Evolutionary conservation across 73 alveolate species (phyloP).

Genomic region (Paramecium primaurelia): DNA sequence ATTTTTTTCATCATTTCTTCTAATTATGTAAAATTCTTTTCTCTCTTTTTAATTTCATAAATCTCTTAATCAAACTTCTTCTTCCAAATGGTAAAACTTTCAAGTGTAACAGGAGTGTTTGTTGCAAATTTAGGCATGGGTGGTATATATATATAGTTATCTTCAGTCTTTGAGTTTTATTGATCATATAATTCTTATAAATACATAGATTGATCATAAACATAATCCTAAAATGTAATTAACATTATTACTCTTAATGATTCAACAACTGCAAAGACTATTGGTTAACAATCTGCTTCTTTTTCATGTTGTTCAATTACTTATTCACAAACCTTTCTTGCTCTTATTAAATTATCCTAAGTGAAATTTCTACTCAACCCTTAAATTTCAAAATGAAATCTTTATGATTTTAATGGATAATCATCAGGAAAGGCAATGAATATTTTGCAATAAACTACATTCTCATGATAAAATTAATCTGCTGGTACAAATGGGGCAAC

Average conservation of each 20-base stretch:
- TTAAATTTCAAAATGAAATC: conserved; percentile 20
- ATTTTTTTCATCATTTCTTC: not conserved
- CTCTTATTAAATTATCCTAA: not conserved
- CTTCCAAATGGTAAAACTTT: not conserved
- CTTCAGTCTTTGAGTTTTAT: not conserved
- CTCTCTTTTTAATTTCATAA: not conserved
- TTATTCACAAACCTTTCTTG: not conserved
- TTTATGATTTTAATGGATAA: not conserved
- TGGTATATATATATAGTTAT: not conserved
- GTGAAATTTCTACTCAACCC: conserved; percentile 13
- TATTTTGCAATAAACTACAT: conserved; percentile 8
- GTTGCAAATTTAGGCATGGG: conserved; percentile 40
- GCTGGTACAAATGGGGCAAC: conserved; percentile 22
- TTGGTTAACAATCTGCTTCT: not conserved
- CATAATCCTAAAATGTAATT: not conserved
- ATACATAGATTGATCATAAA: not conserved
- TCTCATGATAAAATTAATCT: not conserved
- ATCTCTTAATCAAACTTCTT: conserved; percentile 28
- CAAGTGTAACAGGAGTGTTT: not conserved
- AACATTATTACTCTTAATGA: not conserved
- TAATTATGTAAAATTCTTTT: not conserved
- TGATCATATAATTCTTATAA: conserved; percentile 1
- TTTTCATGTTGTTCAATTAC: conserved; percentile 20
- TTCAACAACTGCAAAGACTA: conserved; percentile 41
- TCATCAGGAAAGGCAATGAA: not conserved